Base-by-base conservation (phyloP, 805 yeast genomes). In the Candida quercuum region DNA sequence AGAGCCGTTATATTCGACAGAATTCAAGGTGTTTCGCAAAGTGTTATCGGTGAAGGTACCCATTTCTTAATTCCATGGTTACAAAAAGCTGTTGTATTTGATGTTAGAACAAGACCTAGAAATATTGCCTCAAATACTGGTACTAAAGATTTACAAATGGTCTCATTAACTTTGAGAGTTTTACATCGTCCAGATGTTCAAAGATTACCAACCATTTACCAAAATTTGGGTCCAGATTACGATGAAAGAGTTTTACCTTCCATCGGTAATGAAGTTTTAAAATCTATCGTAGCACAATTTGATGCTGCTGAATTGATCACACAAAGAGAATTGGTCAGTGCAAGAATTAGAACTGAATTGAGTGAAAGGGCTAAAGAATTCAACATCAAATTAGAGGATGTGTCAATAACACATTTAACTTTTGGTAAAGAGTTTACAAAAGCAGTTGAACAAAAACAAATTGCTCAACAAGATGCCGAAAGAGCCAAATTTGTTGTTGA, bases 381-480 rank as follows among this genome's bases (percentile, higher is more conserved):
- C 69, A 76, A 84, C 64, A 89, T 93, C 57, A 83, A 74, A 58
- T 74, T 93, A 50, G 99, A 93, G 64, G 99, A 93, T 64, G 99
- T 93, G 37, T 86, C 96, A 19, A 93, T 93, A 49, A 93, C 99
- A 13, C 99, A 93, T 65, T 81, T 93, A 86, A 86, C 97, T 1
- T 93, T 93, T 61, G 98, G 99, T 37, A 76, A 74, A 47, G 99
- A 93, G 59, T 93, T 93, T 70, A 93, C 99, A 38, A 89, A 86
- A 64, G 98, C 99, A 24, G 99, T 93, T 42, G 99, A 93, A 67
- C 95, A 86, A 67, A 93, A 93, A 62, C 98, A 93, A 66, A 94
- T 93, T 65, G 99, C 99, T 23, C 99, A 93, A 68, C 99, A 93
- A 66, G 99, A 93, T 59, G 98, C 99, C 18, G 98, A 93, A 69